These are phyloP conservation scores for Moricandia moricandioides DNA, from an alignment of 345 rosid species.

Conservation along the genomic window DNA sequence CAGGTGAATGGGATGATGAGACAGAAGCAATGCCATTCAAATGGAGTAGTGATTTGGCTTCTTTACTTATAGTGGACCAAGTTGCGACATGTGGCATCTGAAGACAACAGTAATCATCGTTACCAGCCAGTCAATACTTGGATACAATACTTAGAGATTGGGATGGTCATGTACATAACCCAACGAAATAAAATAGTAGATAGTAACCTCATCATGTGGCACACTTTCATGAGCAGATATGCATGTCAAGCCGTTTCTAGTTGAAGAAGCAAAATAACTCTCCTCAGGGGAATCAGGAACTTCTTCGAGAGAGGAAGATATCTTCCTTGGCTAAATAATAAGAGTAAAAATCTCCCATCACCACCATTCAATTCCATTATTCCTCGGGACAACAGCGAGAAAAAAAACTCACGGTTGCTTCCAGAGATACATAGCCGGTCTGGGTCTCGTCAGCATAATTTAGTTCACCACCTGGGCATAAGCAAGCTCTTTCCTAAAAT, in stretches of 20 bases:
- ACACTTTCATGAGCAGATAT: conserved; percentile 36
- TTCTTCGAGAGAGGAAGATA: conserved; percentile 37
- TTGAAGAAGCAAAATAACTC: conserved; percentile 25
- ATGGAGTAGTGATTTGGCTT: conserved; percentile 37
- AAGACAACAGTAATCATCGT: conserved; percentile 21
- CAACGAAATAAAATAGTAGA: not conserved
- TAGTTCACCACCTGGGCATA: conserved; percentile 38
- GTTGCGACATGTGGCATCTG: conserved; percentile 27
- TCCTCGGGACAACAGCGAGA: not conserved
- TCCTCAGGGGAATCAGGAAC: conserved; percentile 56
- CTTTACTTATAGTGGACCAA: conserved; percentile 41
- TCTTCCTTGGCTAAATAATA: conserved; percentile 32
- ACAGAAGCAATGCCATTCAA: conserved; percentile 40
- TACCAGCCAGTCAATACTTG: not conserved
- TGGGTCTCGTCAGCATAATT: conserved; percentile 21
- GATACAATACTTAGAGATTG: no score
- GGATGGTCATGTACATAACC: not conserved
- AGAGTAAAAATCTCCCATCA: conserved; percentile 14
- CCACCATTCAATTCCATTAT: not conserved
- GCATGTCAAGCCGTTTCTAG: conserved; percentile 25
- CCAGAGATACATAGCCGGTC: conserved; percentile 7
- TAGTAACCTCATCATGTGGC: conserved; percentile 37
- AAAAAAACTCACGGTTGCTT: conserved; percentile 43
- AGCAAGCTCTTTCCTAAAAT: not conserved
- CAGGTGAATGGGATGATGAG: conserved; percentile 38